Conservation (phyloP, 495 filamentous ascomycete species). For the Cenococcum geophilum region DNA sequence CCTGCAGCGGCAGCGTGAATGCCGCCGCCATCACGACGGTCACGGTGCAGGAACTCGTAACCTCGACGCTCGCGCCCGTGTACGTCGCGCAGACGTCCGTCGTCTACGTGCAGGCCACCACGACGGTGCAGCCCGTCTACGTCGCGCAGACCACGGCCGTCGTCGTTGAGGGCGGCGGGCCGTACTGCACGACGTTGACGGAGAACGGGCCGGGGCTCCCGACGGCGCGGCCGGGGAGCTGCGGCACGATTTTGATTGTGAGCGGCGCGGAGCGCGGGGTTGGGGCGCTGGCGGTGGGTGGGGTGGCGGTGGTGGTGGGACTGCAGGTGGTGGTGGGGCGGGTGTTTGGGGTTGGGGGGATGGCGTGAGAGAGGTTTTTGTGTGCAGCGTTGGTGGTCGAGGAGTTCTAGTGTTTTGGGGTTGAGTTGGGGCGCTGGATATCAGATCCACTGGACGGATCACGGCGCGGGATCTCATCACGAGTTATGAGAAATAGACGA, state of each 20-base stretch:
- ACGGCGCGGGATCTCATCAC: too few species aligned
- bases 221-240: background rate
- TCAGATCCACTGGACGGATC: too few species aligned
- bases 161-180: background rate
- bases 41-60: slow-evolving; percentile 14
- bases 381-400: too few species aligned
- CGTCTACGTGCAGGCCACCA: slow-evolving; percentile 18
- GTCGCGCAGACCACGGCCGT: background rate
- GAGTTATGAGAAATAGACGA: background rate
- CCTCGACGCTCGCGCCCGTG: background rate
- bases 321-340: background rate
- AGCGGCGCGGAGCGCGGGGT: background rate
- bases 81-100: slow-evolving; percentile 15
- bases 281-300: background rate
- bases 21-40: slow-evolving; percentile 24
- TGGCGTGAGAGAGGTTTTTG: too few species aligned
- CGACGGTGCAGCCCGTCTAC: background rate
- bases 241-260: slow-evolving; percentile 3
- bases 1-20: slow-evolving; percentile 31
- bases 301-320: background rate
- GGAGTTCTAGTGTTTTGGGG: background rate
- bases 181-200: background rate
- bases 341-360: background rate
- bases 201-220: background rate
- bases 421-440: background rate